A percentile compares a stretch with the other conserved stretches of the same genome.
These are phyloP conservation scores for Fistulifera solaris DNA, from an alignment of 108 stramenopile species.

Conservation along the genomic window DNA sequence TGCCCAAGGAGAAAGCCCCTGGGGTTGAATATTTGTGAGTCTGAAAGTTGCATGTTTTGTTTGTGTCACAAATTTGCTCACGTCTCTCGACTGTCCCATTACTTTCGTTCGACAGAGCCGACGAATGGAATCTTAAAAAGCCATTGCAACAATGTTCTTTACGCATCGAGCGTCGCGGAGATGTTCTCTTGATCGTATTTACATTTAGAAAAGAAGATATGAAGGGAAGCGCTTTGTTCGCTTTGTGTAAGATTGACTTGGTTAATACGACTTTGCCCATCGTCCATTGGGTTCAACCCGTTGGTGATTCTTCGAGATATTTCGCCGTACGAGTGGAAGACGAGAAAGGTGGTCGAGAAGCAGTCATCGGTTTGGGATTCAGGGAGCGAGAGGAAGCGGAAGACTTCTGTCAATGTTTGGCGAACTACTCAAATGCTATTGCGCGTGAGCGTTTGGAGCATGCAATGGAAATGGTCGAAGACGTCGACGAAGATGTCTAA, in stretches of 20 bases:
- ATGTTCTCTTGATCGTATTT: slow-evolving; percentile 33
- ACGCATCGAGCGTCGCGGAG: slow-evolving; percentile 38
- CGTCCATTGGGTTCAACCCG: slow-evolving; percentile 68
- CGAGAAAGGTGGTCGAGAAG: slow-evolving; percentile 51
- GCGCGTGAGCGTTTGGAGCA: slow-evolving; percentile 6
- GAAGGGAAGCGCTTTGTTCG: slow-evolving; percentile 20
- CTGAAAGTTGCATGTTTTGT: not conserved
- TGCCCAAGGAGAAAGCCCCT: slow-evolving; percentile 24
- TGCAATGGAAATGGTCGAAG: slow-evolving; percentile 5
- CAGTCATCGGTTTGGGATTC: slow-evolving; percentile 73
- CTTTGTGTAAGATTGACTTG: slow-evolving; percentile 29
- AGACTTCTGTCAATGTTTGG: slow-evolving; percentile 38
- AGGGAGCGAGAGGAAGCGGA: slow-evolving; percentile 71
- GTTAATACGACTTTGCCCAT: slow-evolving; percentile 19
- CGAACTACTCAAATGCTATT: slow-evolving; percentile 10
- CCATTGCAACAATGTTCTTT: slow-evolving; percentile 37
- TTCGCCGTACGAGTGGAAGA: slow-evolving; percentile 69
- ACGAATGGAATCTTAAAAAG: slow-evolving; percentile 37
- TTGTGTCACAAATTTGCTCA: not conserved
- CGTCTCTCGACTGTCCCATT: not conserved
- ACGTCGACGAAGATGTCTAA: too few relatives aligned
- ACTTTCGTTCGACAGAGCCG: slow-evolving; percentile 23
- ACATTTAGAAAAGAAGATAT: slow-evolving; percentile 28
- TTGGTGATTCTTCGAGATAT: slow-evolving; percentile 70
- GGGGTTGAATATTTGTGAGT: slow-evolving; percentile 15